Conservation (phyloP, 164 flowering plant genomes). For the Stephania japonica region DNA sequence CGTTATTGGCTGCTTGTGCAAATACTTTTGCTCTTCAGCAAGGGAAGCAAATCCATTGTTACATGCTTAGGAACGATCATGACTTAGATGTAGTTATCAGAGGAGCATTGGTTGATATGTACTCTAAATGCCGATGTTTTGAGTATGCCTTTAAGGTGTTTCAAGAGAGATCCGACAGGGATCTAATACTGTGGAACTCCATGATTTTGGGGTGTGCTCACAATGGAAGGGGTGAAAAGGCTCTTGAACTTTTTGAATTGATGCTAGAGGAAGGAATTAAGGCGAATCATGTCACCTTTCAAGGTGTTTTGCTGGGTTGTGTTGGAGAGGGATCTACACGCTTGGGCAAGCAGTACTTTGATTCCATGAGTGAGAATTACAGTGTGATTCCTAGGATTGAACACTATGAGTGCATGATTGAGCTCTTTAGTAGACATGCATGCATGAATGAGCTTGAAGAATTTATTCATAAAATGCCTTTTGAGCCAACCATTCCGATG, state of each 20-base stretch:
- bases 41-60: slow-evolving; percentile 59
- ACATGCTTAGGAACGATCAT: slow-evolving; percentile 45
- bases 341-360: slow-evolving; percentile 36
- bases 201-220: slow-evolving; percentile 32
- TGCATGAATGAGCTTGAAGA: slow-evolving; percentile 44
- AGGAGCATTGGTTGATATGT: slow-evolving; percentile 58
- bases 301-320: slow-evolving; percentile 48
- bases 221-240: slow-evolving; percentile 28
- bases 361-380: slow-evolving; percentile 35
- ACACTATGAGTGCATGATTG: slow-evolving; percentile 59
- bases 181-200: slow-evolving; percentile 46
- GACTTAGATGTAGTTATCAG: slow-evolving; percentile 33
- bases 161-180: slow-evolving; percentile 20
- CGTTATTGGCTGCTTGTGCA: slow-evolving; percentile 53
- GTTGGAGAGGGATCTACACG: slow-evolving; percentile 36
- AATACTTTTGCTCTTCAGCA: slow-evolving; percentile 39
- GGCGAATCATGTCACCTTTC: slow-evolving; percentile 51
- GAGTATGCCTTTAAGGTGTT: slow-evolving; percentile 34
- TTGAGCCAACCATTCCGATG: slow-evolving; percentile 47
- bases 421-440: slow-evolving; percentile 40
- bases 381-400: slow-evolving; percentile 41
- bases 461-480: slow-evolving; percentile 41
- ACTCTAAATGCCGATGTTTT: slow-evolving; percentile 41
- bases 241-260: slow-evolving; percentile 30
- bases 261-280: slow-evolving; percentile 38